Percentiles rank a stretch among this genome's conserved stretches.
Evolutionary conservation across 805 yeast genomes (phyloP).

Genomic region (Candida ficus): DNA sequence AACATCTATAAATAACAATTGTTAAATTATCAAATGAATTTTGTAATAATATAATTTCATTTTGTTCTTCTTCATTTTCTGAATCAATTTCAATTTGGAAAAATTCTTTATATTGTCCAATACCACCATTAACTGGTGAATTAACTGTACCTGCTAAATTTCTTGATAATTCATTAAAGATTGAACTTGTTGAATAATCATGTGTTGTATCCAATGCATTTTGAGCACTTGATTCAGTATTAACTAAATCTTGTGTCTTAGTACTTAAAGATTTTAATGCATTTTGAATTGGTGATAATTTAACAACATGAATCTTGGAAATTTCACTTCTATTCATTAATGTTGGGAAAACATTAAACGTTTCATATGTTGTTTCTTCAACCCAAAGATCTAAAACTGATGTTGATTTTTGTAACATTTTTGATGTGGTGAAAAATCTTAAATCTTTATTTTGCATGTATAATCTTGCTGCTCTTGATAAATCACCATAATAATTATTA

Average conservation of each 20-base stretch:
- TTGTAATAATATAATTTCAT: conserved; percentile 27
- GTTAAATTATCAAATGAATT: conserved; percentile 65
- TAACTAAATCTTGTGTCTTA: conserved; percentile 69
- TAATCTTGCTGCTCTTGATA: conserved; percentile 56
- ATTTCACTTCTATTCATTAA: conserved; percentile 82
- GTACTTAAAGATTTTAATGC: conserved; percentile 63
- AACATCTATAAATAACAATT: conserved; percentile 56
- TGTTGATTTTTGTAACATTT: conserved; percentile 69
- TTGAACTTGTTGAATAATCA: conserved; percentile 40
- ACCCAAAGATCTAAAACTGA: conserved; percentile 80
- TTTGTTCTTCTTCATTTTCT: conserved; percentile 21
- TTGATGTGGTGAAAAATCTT: conserved; percentile 61
- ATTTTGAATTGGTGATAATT: conserved; percentile 78
- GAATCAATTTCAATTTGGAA: conserved; percentile 36
- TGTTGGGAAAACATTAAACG: conserved; percentile 76
- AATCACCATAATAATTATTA: conserved; percentile 31
- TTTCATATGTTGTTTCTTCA: conserved; percentile 77
- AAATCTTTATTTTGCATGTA: conserved; percentile 73
- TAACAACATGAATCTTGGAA: conserved; percentile 39
- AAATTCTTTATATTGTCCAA: conserved; percentile 74
- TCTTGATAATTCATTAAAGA: conserved; percentile 63
- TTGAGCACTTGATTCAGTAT: conserved; percentile 55
- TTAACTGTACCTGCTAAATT: conserved; percentile 81
- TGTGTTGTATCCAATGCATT: conserved; percentile 40
- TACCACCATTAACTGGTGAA: conserved; percentile 91